Percentiles rank a stretch among this genome's conserved stretches.
Conservation (phyloP, 2,329 filamentous ascomycete species). For the Nannizzia gypsea region DNA sequence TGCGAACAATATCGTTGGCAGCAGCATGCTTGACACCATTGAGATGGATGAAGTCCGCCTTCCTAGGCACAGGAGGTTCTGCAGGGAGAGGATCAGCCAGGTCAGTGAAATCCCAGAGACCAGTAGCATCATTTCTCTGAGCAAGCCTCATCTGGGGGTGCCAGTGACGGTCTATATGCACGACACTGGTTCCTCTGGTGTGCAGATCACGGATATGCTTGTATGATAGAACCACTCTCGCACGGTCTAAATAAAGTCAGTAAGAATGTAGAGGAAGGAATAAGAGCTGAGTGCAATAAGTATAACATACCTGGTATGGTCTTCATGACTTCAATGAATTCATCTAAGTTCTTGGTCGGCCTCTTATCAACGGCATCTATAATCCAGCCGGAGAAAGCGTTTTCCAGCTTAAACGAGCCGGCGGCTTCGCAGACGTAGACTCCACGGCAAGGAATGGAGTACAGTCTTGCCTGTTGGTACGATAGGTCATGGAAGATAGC, state of each 20-base stretch:
- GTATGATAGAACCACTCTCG: conserved; percentile 86
- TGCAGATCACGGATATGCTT: conserved; percentile 92
- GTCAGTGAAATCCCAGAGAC: conserved; percentile 88
- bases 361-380: conserved; percentile 87
- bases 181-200: conserved; percentile 82
- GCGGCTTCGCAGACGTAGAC: conserved; percentile 92
- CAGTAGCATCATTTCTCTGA: conserved; percentile 76
- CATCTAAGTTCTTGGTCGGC: conserved; percentile 72
- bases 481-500: conserved; percentile 93
- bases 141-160: conserved; percentile 87
- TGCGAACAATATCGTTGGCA: conserved; percentile 85
- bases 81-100: conserved; percentile 71
- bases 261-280: no score
- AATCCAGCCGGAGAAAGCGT: conserved; percentile 82
- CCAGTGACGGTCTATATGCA: conserved; percentile 93
- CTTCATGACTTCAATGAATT: conserved; percentile 86
- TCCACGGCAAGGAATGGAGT: conserved; percentile 81
- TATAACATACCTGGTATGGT: conserved; percentile 55
- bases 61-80: conserved; percentile 56
- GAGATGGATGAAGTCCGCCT: conserved; percentile 83
- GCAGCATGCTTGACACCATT: conserved; percentile 78
- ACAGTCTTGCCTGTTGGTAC: conserved; percentile 93
- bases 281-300: background rate
- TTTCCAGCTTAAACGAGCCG: conserved; percentile 90
- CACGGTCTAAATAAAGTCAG: conserved; percentile 39